A percentile compares a stretch with the other conserved stretches of the same genome.
Conservation (phyloP, 2,329 filamentous ascomycete genomes). For the Hypoxylon sp. region DNA sequence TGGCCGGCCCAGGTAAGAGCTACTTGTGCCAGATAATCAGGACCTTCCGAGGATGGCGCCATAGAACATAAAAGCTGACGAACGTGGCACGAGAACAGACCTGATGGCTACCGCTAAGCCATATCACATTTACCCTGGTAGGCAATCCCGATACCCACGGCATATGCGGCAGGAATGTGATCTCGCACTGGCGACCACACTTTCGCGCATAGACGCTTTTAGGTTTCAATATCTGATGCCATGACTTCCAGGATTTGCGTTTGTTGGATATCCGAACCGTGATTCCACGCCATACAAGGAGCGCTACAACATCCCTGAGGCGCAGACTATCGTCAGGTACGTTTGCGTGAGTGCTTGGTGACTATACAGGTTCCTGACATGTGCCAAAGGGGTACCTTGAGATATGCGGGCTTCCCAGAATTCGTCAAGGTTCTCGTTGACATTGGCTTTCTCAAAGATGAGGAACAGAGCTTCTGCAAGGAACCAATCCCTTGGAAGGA, state of each 20-base stretch:
- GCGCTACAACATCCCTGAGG: conserved; percentile 91
- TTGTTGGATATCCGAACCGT: conserved; percentile 93
- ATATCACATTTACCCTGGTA: conserved; percentile 85
- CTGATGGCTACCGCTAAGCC: conserved; percentile 90
- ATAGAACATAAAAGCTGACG: not conserved
- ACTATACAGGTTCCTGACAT: not conserved
- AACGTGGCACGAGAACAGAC: conserved; percentile 58
- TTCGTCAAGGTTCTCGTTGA: conserved; percentile 92
- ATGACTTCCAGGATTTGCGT: conserved; percentile 71
- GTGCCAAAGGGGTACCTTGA: conserved; percentile 76
- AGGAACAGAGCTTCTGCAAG: conserved; percentile 75
- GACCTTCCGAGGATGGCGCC: not conserved
- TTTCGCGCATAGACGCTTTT: not conserved
- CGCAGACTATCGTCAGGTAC: conserved; percentile 78
- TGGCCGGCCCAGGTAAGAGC: conserved; percentile 60
- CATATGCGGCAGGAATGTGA: not conserved
- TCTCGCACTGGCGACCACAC: not conserved
- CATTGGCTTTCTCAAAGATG: conserved; percentile 86
- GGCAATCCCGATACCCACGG: not conserved
- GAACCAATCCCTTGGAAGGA: conserved; percentile 83
- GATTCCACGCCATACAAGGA: conserved; percentile 91
- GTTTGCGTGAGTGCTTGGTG: not conserved
- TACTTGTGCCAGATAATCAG: not conserved
- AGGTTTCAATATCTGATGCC: not conserved
- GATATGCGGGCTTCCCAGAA: conserved; percentile 90